Base-by-base conservation (phyloP, 1,284 basidiomycete species). In the Schizophyllum amplum region DNA sequence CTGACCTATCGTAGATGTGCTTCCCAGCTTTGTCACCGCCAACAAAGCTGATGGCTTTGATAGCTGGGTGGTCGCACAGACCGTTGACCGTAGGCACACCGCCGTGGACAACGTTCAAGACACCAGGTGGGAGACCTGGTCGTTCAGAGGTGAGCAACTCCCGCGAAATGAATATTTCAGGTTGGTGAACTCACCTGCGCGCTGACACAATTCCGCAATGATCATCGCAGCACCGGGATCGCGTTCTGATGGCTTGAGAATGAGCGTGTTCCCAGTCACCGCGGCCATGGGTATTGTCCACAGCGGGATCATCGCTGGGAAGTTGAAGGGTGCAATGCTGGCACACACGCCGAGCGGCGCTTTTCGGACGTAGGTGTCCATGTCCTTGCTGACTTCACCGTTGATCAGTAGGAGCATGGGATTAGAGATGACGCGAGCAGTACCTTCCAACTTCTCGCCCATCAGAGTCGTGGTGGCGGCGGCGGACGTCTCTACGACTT, bases 141-240 rank as follows among this genome's bases (percentile, higher is more conserved):
- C 27, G 51, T 67, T 67, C 62, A 68, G 73, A 27, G 75, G 47
- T 52, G 33, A 62, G 24, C 60, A 51, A 42, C 46, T 52, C 49
- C 48, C 24, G 13, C 24, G 13, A 56, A 23, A 21, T 49, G 42
- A 47, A 17, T n/a, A 55, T 25, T 42, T 25, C 9, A 50, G 21
- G 51, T 13, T 24, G 20, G 17, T n/a, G 13, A 17, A 54, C 64
- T 58, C 56, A 82, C 83, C 90, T 60, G 95, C 94, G 59, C 83
- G 83, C 69, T 91, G 83, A 67, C 91, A 94, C 5, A 98, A 81
- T 71, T 98, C 95, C 47, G 94, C 93, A 64, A 99, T 94, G 62
- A 99, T 96, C 90, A 97, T 95, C 17, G 93, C 88, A 7, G 96
- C 96, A 59, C 94, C 95, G 21, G 96, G 96, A 68, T 97, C 95